Percentiles rank a stretch among this genome's conserved stretches.
Conservation (phyloP, 1,284 basidiomycete species). For the Pyrrhoderma lamaoense region DNA sequence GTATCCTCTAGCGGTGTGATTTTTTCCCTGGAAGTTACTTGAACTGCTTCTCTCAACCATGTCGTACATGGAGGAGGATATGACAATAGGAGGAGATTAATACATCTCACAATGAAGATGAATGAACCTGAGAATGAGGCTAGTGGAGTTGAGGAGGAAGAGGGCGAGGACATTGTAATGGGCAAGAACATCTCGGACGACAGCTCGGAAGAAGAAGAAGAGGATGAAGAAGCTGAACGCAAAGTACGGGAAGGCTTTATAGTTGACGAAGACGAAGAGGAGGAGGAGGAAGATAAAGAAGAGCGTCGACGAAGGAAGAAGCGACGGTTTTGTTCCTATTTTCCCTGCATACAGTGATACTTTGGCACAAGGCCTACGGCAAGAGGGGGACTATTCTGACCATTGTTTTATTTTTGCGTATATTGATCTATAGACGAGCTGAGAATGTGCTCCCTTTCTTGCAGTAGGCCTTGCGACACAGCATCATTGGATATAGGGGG, state of each 20-base stretch:
- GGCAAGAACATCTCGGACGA: constrained; percentile 53
- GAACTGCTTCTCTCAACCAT: constrained; percentile 10
- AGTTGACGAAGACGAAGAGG: constrained; percentile 76
- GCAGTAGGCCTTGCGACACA: no score
- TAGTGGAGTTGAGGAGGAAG: constrained; percentile 40
- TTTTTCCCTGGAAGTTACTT: no score
- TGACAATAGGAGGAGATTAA: constrained; percentile 1
- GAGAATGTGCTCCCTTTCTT: no score
- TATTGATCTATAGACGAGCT: no score
- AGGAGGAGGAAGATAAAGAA: constrained; percentile 56
- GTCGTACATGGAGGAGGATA: constrained; percentile 9
- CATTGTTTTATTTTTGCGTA: no score
- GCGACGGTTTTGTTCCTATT: no score
- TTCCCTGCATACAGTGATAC: no score
- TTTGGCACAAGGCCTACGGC: no score
- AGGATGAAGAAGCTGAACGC: constrained; percentile 74
- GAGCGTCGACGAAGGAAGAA: no score
- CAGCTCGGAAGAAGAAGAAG: constrained; percentile 79
- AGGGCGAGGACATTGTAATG: constrained; percentile 46
- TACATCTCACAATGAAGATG: constrained; percentile 1
- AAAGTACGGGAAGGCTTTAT: constrained; percentile 77
- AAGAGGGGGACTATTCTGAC: no score
- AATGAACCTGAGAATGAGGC: neutral
- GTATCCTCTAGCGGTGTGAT: no score
- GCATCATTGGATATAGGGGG: no score